Percentiles rank a stretch among this genome's conserved stretches.
Evolutionary conservation across 768 basidiomycete genomes (phyloP).

Genomic region (Porpolomopsis calyptriformis): DNA sequence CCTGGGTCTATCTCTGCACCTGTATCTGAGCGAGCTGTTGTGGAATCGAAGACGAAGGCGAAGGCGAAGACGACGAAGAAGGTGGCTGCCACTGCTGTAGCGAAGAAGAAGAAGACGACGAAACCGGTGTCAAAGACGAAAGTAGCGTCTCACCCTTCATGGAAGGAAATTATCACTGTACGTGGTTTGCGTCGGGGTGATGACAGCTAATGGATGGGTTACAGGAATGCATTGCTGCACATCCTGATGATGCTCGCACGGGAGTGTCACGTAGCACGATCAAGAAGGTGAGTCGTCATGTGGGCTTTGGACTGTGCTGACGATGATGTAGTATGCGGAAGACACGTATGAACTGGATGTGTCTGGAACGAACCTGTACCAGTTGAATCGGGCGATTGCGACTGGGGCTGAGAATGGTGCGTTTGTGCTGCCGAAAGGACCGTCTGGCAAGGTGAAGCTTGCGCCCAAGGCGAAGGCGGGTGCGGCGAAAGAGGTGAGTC

Average conservation of each 20-base stretch:
- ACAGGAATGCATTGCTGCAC: constrained; percentile 61
- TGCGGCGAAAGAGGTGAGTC: constrained; percentile 40
- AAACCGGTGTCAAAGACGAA: constrained; percentile 15
- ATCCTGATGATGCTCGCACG: constrained; percentile 57
- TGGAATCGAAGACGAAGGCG: constrained; percentile 18
- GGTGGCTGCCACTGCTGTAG: constrained; percentile 17
- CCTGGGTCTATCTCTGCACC: constrained; percentile 6
- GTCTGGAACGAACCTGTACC: constrained; percentile 57
- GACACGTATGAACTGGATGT: constrained; percentile 74
- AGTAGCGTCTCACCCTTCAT: constrained; percentile 32
- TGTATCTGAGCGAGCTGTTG: constrained; percentile 16
- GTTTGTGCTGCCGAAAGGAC: constrained; percentile 44
- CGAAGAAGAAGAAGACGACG: constrained; percentile 24
- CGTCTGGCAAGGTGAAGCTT: constrained; percentile 41
- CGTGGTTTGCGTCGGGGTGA: constrained; percentile 9
- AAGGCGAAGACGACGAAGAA: constrained; percentile 23
- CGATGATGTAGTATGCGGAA: constrained; percentile 60
- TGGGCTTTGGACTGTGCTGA: background rate
- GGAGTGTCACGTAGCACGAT: constrained; percentile 79
- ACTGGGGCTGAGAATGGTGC: constrained; percentile 37
- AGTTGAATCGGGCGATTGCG: constrained; percentile 75
- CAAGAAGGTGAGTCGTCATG: constrained; percentile 49
- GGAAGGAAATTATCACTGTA: constrained; percentile 48
- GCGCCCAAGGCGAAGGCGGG: constrained; percentile 51
- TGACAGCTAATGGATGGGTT: background rate